Evolutionary conservation across 2,329 filamentous ascomycete genomes (phyloP).

Genomic region (Atkinsonella hypoxylon): DNA sequence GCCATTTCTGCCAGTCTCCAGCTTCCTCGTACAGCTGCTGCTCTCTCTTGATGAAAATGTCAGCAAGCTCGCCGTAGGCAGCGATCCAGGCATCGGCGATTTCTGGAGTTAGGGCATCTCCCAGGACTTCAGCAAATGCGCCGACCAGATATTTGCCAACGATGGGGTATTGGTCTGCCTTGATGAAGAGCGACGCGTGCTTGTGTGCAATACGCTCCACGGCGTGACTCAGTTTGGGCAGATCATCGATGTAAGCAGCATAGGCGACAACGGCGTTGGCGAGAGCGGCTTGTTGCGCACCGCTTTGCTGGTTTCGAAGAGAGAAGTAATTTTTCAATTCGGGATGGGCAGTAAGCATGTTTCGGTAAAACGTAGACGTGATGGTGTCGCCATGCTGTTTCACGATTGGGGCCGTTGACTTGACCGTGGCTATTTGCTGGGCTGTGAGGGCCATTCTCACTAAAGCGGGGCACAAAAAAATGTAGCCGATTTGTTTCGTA

Average conservation of each 20-base stretch:
- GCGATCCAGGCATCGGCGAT: conserved; percentile 59
- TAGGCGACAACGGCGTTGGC: conserved; percentile 60
- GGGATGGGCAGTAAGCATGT: conserved; percentile 52
- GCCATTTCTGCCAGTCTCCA: conserved; percentile 34
- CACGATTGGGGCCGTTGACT: conserved; percentile 63
- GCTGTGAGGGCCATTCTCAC: conserved; percentile 40
- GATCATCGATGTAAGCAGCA: conserved; percentile 59
- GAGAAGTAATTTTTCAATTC: conserved; percentile 61
- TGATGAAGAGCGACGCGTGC: conserved; percentile 59
- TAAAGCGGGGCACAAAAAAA: neutral
- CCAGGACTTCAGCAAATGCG: conserved; percentile 56
- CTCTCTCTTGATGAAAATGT: conserved; percentile 58
- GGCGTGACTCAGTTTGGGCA: conserved; percentile 42
- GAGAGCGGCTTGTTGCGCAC: conserved; percentile 57
- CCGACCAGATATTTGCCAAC: conserved; percentile 57
- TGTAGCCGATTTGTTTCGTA: neutral
- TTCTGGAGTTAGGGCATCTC: conserved; percentile 52
- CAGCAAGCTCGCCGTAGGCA: conserved; percentile 60
- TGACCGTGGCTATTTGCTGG: conserved; percentile 58
- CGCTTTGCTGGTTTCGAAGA: conserved; percentile 53
- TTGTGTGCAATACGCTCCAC: conserved; percentile 65
- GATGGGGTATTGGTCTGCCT: conserved; percentile 56
- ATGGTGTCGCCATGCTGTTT: conserved; percentile 56
- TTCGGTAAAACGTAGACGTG: conserved; percentile 61
- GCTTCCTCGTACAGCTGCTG: conserved; percentile 43